Base-by-base conservation (phyloP, 2,329 filamentous ascomycete species). In the Fusarium illudens region DNA sequence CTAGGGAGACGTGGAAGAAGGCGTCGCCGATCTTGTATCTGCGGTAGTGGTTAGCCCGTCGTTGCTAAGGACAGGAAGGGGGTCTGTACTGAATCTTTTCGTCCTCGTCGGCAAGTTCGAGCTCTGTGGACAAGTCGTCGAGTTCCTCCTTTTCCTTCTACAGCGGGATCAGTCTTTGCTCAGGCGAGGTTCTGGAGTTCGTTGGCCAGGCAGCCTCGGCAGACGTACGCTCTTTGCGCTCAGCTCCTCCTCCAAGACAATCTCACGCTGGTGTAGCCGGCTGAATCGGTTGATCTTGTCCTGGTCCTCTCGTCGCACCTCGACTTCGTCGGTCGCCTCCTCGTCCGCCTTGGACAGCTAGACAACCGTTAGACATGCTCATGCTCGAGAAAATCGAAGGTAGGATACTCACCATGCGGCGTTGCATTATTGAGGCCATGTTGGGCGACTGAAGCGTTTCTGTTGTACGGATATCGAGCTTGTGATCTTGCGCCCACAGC, bases 251-350 rank as follows among this genome's bases (percentile, higher is more conserved):
- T 96, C 90, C 4, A 98, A 79, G 4, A 85, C 80, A 32, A 91
- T 85, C 78, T 97, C 92, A 53, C 92, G 91, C 78, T 96, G 93
- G 79, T 99, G 96, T 67, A 99, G 84, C 44, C 94, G 90, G 80
- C 94, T 97, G 85, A 99, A 99, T 70, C 90, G 91, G 82, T 99
- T 99, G 88, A 99, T 99, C 82, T 96, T 97, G 83, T 98, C 94
- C 80, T 99, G 96, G 78, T 99, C 96, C 79, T 98, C 94, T 75
- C 94, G 92, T 64, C 96, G 92, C 62, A 99, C 96, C 80, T 97
- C 92, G 73, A 94, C 91, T 77, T 99, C 96, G 71, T 96, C 92
- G 65, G 88, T 87, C 19, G 89, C 84, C 62, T 89, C 90, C 81
- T 99, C 96, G 75, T 98, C 95, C 78, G 97, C 95, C 77, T 93